These are phyloP conservation scores for Amauroascus niger DNA, from an alignment of 2,329 filamentous ascomycete genomes.

Conservation along the genomic window DNA sequence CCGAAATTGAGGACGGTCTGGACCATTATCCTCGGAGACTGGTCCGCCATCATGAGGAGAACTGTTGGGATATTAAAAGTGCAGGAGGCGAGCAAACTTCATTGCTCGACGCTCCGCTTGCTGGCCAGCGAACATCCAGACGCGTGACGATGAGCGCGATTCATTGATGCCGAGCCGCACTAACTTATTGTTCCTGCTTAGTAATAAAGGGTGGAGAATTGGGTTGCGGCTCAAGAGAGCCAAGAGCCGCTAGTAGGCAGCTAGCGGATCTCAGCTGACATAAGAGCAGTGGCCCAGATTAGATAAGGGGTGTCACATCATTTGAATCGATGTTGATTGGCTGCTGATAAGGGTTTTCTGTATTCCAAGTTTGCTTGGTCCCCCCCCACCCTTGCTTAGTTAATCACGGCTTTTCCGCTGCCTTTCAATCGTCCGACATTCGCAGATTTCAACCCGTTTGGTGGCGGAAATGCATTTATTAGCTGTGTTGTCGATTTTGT, in stretches of 20 bases:
- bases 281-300: background rate
- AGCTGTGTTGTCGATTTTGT: background rate
- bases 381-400: background rate
- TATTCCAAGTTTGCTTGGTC: slow-evolving; percentile 1
- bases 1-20: slow-evolving; percentile 20
- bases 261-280: background rate
- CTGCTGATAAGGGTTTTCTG: background rate
- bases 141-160: too few relatives aligned
- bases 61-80: too few relatives aligned
- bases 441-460: background rate
- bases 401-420: slow-evolving; percentile 1
- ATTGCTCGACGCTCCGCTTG: too few relatives aligned
- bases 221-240: too few relatives aligned
- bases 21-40: slow-evolving; percentile 11
- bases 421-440: background rate
- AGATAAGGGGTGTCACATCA: slow-evolving; percentile 3
- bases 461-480: too few relatives aligned
- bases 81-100: too few relatives aligned
- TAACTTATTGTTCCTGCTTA: too few relatives aligned
- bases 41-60: slow-evolving; percentile 8
- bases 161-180: too few relatives aligned
- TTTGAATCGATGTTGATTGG: background rate
- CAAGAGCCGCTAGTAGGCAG: too few relatives aligned
- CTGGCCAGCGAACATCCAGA: too few relatives aligned
- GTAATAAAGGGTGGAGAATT: too few relatives aligned